Percentiles rank a stretch among this genome's conserved stretches.
Evolutionary conservation across 2,329 filamentous ascomycete genomes (phyloP).

Genomic region (Arthroderma sp.): DNA sequence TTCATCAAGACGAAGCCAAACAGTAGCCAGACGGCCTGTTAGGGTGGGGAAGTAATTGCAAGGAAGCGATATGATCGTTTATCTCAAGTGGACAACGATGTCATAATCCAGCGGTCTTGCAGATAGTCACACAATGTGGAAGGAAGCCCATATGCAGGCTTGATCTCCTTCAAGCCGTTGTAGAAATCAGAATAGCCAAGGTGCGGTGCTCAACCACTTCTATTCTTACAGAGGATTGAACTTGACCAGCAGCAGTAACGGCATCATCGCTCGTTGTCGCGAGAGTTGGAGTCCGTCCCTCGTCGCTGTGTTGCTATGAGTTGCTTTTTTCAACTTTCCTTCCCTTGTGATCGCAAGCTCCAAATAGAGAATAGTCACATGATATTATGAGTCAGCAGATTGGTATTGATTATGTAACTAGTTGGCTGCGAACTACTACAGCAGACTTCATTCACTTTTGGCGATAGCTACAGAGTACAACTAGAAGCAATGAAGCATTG

Average conservation of each 20-base stretch:
- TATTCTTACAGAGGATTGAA: neutral
- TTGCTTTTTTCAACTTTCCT: neutral
- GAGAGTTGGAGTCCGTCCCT: neutral
- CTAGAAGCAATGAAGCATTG: too few relatives aligned
- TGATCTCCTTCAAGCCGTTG: neutral
- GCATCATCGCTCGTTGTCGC: constrained; percentile 2
- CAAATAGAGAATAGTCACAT: neutral
- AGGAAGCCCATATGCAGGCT: neutral
- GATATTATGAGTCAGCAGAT: neutral
- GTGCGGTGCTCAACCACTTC: neutral
- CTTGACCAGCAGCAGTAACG: constrained; percentile 1
- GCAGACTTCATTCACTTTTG: neutral
- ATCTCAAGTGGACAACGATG: neutral
- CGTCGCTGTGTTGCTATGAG: neutral
- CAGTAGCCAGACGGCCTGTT: neutral
- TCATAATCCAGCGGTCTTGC: constrained; percentile 1
- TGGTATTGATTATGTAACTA: neutral
- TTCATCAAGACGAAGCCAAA: neutral
- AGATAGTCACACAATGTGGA: neutral
- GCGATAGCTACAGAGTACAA: too few relatives aligned
- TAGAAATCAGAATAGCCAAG: neutral
- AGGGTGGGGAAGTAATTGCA: neutral
- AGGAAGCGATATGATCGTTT: neutral
- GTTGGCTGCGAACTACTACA: too few relatives aligned
- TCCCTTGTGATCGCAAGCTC: neutral